Conservation (phyloP, 352 stramenopile genomes). For the Phytophthora quininea region DNA sequence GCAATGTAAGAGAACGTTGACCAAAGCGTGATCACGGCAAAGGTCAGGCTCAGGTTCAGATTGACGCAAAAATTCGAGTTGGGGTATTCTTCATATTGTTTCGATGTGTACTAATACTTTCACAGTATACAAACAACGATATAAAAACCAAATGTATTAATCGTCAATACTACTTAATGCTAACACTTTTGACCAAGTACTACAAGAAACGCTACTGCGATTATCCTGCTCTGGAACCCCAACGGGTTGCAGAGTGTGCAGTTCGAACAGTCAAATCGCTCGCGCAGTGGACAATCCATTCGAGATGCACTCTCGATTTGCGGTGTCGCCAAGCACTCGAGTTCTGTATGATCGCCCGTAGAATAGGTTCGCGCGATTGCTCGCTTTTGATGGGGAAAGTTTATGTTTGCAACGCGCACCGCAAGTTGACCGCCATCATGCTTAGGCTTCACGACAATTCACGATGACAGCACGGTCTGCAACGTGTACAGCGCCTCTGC, state of each 20-base stretch:
- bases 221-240: too few species aligned
- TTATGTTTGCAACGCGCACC: conserved; percentile 2
- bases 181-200: too few species aligned
- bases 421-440: background rate
- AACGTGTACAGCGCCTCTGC: conserved; percentile 22
- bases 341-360: conserved; percentile 25
- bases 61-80: too few species aligned
- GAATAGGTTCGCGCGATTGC: conserved; percentile 29
- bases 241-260: conserved; percentile 35
- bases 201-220: too few species aligned
- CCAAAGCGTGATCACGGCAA: conserved; percentile 23
- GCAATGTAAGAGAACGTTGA: conserved; percentile 6
- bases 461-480: background rate
- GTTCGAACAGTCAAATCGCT: conserved; percentile 11
- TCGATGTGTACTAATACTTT: too few species aligned
- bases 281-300: conserved; percentile 22
- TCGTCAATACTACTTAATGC: too few species aligned
- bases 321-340: conserved; percentile 4
- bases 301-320: conserved; percentile 24
- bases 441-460: background rate
- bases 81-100: too few species aligned
- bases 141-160: too few species aligned
- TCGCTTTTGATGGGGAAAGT: conserved; percentile 17
- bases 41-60: conserved; percentile 15
- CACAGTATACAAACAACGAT: too few species aligned